Base-by-base conservation (phyloP, 495 filamentous ascomycete genomes). In the Talaromyces borbonicus region DNA sequence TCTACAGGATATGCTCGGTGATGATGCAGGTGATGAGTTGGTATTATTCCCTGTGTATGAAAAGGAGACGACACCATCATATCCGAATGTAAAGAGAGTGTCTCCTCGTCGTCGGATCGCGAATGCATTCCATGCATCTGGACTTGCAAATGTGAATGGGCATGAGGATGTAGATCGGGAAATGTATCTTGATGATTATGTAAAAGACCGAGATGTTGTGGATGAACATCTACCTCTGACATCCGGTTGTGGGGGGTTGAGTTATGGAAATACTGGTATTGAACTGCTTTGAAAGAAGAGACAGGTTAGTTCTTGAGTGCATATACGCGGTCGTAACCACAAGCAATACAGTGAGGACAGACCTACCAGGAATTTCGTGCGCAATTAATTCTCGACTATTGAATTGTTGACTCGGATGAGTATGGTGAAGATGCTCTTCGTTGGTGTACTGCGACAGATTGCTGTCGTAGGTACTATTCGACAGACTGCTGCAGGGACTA, bases 401-500 rank as follows among this genome's bases (percentile, higher is more conserved):
- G 26, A n/a, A 24, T n/a, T 32, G 29, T 14, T 32, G 43, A n/a
- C 23, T 9, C 22, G 20, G 27, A 5, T 41, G 18, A 5, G 25
- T 11, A 23, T 23, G 37, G 12, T 20, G 23, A 32, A n/a, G n/a
- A n/a, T n/a, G n/a, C n/a, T n/a, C n/a, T 16, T 31, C 39, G 20
- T 5, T 32, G 24, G 19, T 32, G 20, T 31, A 30, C 9, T n/a
- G 4, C 35, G 35, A 23, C 35, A 38, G 2, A 12, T 20, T 38
- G 0, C 15, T 11, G 16, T 38, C 35, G 7, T 38, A 38, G 4
- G 14, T n/a, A 11, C 43, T 25, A 5, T 20, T 33, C 14, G 29
- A 46, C 12, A 29, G n/a, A 29, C 30, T 46, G 26, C 43, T 46
- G 19, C 43, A 46, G 2, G 43, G 24, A 7, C 43, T 46, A 24